phyloP scores from a whole-genome alignment of 768 basidiomycete species.

The Rhizopogon vinicolor region DNA sequence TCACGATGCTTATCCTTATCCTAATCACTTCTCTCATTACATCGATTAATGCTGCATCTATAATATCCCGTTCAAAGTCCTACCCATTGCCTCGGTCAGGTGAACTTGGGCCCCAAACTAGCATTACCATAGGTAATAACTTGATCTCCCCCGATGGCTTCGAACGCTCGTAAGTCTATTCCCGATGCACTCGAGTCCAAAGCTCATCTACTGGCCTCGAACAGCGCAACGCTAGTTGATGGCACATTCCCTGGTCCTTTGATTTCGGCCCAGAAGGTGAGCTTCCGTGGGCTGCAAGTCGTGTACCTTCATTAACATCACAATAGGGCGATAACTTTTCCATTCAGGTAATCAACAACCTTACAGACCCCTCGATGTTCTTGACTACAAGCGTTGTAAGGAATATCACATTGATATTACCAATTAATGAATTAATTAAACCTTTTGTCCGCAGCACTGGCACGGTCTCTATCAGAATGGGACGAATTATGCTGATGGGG shows the following conservation, averaged over 20 bases:
- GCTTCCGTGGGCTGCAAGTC: background rate
- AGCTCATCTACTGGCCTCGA: background rate
- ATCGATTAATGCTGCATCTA: slow-evolving; percentile 9
- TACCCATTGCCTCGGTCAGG: background rate
- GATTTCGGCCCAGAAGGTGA: slow-evolving; percentile 2
- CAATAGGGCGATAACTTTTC: slow-evolving; percentile 32
- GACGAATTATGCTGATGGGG: slow-evolving; percentile 32
- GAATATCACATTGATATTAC: background rate
- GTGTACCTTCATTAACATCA: background rate
- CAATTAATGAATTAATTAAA: slow-evolving; percentile 15
- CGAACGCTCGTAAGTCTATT: slow-evolving; percentile 31
- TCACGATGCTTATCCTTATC: slow-evolving; percentile 8
- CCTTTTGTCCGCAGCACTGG: slow-evolving; percentile 20
- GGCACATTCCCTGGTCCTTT: background rate
- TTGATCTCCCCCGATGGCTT: slow-evolving; percentile 48
- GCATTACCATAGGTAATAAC: slow-evolving; percentile 34
- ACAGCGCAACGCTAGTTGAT: slow-evolving; percentile 5
- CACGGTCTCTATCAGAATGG: slow-evolving; percentile 24
- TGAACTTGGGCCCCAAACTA: slow-evolving; percentile 15
- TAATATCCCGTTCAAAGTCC: slow-evolving; percentile 10
- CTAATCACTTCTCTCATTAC: slow-evolving; percentile 4
- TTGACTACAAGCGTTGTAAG: slow-evolving; percentile 38
- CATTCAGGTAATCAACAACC: slow-evolving; percentile 39
- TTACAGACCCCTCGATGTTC: slow-evolving; percentile 44
- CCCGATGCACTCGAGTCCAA: too few relatives aligned